Percentiles rank a stretch among this genome's conserved stretches.
Conservation (phyloP, 75 land plant genomes). For the Azolla pinnata region DNA sequence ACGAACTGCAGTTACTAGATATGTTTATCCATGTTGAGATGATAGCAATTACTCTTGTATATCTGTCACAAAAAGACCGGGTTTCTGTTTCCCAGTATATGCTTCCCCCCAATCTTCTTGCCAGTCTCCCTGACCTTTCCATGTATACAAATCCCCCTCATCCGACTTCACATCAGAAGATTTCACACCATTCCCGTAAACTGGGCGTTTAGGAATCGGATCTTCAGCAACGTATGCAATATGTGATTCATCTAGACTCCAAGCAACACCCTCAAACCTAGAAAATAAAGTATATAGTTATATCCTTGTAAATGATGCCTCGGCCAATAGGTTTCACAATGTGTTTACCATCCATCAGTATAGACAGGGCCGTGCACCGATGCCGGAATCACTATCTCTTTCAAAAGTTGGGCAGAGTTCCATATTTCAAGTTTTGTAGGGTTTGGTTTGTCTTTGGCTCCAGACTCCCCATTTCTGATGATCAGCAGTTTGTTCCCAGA, state of each 20-base stretch:
- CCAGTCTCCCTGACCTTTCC: slow-evolving; percentile 99
- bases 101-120: slow-evolving; percentile 95
- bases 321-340: not conserved
- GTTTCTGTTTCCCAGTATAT: slow-evolving; percentile 70
- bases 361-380: slow-evolving; percentile 80
- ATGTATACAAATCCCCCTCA: slow-evolving; percentile 51
- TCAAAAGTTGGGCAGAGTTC: slow-evolving; percentile 51
- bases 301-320: no score
- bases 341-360: slow-evolving; percentile 83
- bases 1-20: no score
- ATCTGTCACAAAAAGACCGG: slow-evolving; percentile 59
- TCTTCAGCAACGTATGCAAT: slow-evolving; percentile 97
- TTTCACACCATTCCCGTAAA: slow-evolving; percentile 44
- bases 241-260: slow-evolving; percentile 67
- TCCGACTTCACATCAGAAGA: slow-evolving; percentile 24
- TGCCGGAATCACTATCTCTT: slow-evolving; percentile 60
- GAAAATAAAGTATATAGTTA: not conserved
- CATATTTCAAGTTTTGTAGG: slow-evolving; percentile 74
- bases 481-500: slow-evolving; percentile 86
- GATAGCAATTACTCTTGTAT: slow-evolving; percentile 40
- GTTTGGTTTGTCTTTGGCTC: slow-evolving; percentile 28
- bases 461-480: slow-evolving; percentile 54
- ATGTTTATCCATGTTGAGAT: no score
- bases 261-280: slow-evolving; percentile 98
- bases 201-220: slow-evolving; percentile 47